Conservation (phyloP, 352 stramenopile genomes). For the Globisporangium carolinianum region DNA sequence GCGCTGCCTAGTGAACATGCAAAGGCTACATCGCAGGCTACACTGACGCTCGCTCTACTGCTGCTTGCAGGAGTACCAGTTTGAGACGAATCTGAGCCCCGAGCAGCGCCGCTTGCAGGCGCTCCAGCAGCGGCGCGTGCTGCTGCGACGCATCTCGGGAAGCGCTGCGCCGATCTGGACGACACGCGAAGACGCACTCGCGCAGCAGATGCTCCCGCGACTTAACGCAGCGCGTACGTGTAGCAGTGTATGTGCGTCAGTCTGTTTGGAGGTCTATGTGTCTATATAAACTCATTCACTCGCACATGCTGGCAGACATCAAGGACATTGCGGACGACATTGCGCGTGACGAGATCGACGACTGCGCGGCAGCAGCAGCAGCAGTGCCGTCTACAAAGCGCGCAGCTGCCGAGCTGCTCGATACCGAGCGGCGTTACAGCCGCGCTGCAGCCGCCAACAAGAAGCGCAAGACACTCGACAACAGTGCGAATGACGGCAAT, state of each 20-base stretch:
- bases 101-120: slow-evolving; percentile 43
- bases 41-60: not conserved
- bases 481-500: not conserved
- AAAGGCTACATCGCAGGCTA: no score
- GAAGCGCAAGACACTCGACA: not conserved
- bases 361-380: not conserved
- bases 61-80: slow-evolving; percentile 57
- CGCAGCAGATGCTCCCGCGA: slow-evolving; percentile 51
- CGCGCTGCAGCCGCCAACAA: not conserved
- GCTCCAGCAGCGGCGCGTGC: slow-evolving; percentile 53
- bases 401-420: slow-evolving; percentile 26
- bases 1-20: no score
- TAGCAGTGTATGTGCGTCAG: not conserved
- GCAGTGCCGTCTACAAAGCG: slow-evolving; percentile 11
- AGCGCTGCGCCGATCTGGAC: slow-evolving; percentile 45
- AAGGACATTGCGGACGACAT: slow-evolving; percentile 75
- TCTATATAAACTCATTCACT: no score
- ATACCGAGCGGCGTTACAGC: not conserved
- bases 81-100: slow-evolving; percentile 48
- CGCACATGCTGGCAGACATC: slow-evolving; percentile 22
- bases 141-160: slow-evolving; percentile 64
- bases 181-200: slow-evolving; percentile 49
- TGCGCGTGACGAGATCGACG: slow-evolving; percentile 24
- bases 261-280: slow-evolving; percentile 2
- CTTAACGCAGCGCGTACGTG: slow-evolving; percentile 59